A percentile compares a stretch with the other conserved stretches of the same genome.
phyloP scores from a whole-genome alignment of 805 yeast genomes.

The Diddensiella caesifluorescens region DNA sequence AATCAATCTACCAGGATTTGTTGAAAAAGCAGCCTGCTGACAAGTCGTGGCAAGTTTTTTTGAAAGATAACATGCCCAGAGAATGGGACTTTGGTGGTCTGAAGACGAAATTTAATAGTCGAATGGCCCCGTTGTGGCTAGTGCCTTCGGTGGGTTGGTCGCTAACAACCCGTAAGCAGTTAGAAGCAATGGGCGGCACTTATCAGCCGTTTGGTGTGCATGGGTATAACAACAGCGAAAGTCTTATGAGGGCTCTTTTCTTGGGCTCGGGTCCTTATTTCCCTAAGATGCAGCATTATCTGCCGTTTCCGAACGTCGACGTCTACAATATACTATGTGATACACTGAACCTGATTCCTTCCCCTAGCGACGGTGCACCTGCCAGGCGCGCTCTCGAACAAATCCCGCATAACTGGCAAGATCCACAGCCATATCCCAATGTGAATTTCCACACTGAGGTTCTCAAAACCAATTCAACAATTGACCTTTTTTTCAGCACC shows the following conservation, averaged over 20 bases:
- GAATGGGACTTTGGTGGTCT: constrained; percentile 54
- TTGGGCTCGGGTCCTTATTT: constrained; percentile 80
- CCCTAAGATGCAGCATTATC: constrained; percentile 35
- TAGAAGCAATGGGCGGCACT: constrained; percentile 43
- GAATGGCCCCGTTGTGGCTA: constrained; percentile 83
- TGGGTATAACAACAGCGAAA: constrained; percentile 75
- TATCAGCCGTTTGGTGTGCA: constrained; percentile 73
- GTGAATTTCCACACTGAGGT: constrained; percentile 25
- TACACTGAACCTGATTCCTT: constrained; percentile 46
- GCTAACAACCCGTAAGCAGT: constrained; percentile 54
- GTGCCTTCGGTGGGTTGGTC: constrained; percentile 80
- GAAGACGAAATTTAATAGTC: constrained; percentile 40
- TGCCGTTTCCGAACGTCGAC: constrained; percentile 69
- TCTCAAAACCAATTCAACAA: constrained; percentile 29
- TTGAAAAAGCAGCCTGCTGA: constrained; percentile 19
- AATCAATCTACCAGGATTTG: constrained; percentile 38
- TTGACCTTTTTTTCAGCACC: too few species aligned
- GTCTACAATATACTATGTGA: constrained; percentile 73
- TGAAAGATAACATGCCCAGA: constrained; percentile 47
- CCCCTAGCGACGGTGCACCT: constrained; percentile 53
- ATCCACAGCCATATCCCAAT: constrained; percentile 31
- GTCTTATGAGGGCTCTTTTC: constrained; percentile 79
- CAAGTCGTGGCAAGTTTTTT: constrained; percentile 42
- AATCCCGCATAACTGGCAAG: constrained; percentile 26
- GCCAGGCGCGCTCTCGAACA: constrained; percentile 21